Evolutionary conservation across 331 rosid species (phyloP).

Genomic region (Telfairia occidentalis): DNA sequence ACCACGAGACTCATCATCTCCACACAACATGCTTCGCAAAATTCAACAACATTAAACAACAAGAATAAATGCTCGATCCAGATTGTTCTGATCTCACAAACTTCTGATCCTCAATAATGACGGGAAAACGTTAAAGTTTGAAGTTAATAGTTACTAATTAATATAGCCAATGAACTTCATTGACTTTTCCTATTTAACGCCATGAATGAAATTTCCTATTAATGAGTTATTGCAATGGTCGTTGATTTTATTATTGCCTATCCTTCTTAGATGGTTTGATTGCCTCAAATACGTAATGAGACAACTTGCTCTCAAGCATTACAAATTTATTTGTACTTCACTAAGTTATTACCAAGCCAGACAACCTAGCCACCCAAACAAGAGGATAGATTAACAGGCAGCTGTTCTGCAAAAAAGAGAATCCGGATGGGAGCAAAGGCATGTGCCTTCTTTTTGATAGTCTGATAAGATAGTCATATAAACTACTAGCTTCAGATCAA

Average conservation of each 20-base stretch:
- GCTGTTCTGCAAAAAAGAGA: background rate
- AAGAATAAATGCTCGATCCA: background rate
- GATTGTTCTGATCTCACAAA: background rate
- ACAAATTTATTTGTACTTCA: background rate
- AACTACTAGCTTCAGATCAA: background rate
- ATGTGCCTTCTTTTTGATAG: background rate
- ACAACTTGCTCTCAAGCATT: background rate
- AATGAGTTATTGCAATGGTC: background rate
- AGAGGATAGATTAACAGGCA: background rate
- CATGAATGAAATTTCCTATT: background rate
- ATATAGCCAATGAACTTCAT: background rate
- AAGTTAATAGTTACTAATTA: background rate
- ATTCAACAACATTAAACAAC: constrained; percentile 2
- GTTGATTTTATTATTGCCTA: background rate
- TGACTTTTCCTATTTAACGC: background rate
- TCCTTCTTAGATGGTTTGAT: background rate
- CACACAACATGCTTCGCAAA: background rate
- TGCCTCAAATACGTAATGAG: background rate
- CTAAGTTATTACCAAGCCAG: background rate
- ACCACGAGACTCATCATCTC: background rate
- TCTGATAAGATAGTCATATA: background rate
- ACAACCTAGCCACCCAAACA: background rate
- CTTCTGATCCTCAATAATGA: background rate
- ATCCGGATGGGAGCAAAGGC: background rate
- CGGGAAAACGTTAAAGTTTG: background rate